Evolutionary conservation across 371 early-diverging fungal genomes (phyloP).

Genomic region (Rhizomucor pusillus): DNA sequence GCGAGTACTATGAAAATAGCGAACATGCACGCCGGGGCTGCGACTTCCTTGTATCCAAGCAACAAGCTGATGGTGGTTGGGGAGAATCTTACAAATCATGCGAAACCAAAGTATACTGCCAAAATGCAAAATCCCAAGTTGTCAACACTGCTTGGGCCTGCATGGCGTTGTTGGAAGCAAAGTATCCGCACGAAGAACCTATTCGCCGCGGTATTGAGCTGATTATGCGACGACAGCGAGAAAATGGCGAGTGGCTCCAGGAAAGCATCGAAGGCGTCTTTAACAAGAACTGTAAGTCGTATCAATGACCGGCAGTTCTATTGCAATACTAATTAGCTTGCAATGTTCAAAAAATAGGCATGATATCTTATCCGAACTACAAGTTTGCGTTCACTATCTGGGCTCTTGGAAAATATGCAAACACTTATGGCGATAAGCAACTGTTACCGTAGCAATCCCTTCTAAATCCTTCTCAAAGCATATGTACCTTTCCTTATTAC

Average conservation of each 20-base stretch:
- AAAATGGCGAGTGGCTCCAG: slow-evolving; percentile 94
- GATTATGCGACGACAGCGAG: slow-evolving; percentile 82
- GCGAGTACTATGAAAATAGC: slow-evolving; percentile 75
- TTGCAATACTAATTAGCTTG: not conserved
- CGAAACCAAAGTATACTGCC: slow-evolving; percentile 65
- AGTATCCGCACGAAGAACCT: slow-evolving; percentile 74
- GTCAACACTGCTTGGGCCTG: slow-evolving; percentile 91
- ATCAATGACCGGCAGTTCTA: not conserved
- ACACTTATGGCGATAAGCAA: slow-evolving; percentile 55
- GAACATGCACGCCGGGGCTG: slow-evolving; percentile 59
- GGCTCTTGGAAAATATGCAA: slow-evolving; percentile 91
- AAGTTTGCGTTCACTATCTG: slow-evolving; percentile 93
- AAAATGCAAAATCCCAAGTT: slow-evolving; percentile 78
- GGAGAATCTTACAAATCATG: slow-evolving; percentile 94
- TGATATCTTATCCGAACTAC: slow-evolving; percentile 95
- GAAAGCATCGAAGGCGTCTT: slow-evolving; percentile 98
- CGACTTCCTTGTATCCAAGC: slow-evolving; percentile 84
- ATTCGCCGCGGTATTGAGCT: slow-evolving; percentile 80
- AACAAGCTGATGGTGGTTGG: slow-evolving; percentile 95
- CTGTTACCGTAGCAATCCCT: slow-evolving; percentile 5
- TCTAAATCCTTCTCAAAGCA: not conserved
- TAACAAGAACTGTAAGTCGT: slow-evolving; percentile 78
- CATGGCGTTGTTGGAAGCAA: slow-evolving; percentile 86
- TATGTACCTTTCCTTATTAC: not conserved
- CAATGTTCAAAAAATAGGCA: slow-evolving; percentile 36